Base-by-base conservation (phyloP, 345 rosid genomes). In the Rhodamnia argentea region DNA sequence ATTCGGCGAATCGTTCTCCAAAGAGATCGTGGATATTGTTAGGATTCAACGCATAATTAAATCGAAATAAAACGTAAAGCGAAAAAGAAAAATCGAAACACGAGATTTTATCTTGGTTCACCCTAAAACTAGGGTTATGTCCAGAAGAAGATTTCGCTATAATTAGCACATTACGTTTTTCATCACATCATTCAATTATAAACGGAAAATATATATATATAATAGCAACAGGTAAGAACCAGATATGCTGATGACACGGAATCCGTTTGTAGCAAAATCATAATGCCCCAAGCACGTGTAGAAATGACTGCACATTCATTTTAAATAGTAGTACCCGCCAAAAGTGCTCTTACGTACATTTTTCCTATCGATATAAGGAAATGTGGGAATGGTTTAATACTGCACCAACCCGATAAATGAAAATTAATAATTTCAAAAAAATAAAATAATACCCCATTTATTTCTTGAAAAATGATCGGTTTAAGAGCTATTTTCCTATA, bases 381-480 rank as follows among this genome's bases (percentile, higher is more conserved):
- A n/a, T 5, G 32, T 27, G 3, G 14, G 1, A 60, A 60, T 1
- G 4, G 15, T 20, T 60, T 60, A n/a, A 60, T 27, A 27, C 5
- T n/a, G 20, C 32, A 59, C 70, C 70, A n/a, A 59, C 4, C 7
- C 4, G 5, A 2, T 2, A 59, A 13, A 59, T 59, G 27, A n/a
- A n/a, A 59, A 59, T 12, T 26, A n/a, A 5, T 60, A 60, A 60
- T n/a, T n/a, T 3, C 0, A 27, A 60, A 27, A 6, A 0, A 60
- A 13, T 2, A 13, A 60, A 60, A 13, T n/a, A 6, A 13, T 18
- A 4, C 14, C n/a, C 1, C 27, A 7, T 27, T 60, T 60, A 9
- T n/a, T 27, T 1, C 0, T 0, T 26, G 7, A 0, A 15, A 60
- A 6, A 60, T 60, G 0, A 7, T n/a, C 1, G 5, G 14, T 13